phyloP scores from a whole-genome alignment of 805 yeast genomes.

The Candida methanosorbosa region DNA sequence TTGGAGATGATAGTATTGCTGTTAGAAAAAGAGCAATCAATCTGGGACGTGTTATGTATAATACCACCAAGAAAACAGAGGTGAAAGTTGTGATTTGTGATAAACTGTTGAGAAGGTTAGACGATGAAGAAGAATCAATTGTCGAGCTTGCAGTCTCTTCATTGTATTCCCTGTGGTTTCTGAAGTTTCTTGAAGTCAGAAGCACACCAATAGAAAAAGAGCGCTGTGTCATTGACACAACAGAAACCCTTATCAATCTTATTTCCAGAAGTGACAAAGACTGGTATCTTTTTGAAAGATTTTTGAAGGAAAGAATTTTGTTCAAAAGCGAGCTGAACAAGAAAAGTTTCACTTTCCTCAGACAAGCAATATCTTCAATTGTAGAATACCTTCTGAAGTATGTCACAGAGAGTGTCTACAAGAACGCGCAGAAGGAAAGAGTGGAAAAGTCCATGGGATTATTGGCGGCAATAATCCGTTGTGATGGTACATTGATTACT shows the following conservation, averaged over 20 bases:
- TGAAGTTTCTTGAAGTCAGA: not conserved
- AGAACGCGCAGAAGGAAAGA: constrained; percentile 11
- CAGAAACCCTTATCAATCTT: too few species aligned
- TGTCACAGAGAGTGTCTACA: constrained; percentile 26
- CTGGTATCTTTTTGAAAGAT: constrained; percentile 36
- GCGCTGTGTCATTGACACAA: too few species aligned
- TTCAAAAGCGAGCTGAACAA: constrained; percentile 16
- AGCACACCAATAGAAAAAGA: too few species aligned
- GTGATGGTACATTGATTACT: constrained; percentile 42
- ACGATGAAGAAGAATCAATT: constrained; percentile 62
- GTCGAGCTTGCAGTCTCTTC: constrained; percentile 36
- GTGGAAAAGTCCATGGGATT: constrained; percentile 36
- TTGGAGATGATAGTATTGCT: constrained; percentile 50
- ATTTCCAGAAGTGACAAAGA: constrained; percentile 28
- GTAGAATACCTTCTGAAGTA: constrained; percentile 28
- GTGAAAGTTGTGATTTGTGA: constrained; percentile 37
- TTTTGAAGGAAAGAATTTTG: constrained; percentile 36
- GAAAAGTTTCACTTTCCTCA: constrained; percentile 7
- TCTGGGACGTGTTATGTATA: constrained; percentile 40
- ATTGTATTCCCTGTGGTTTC: constrained; percentile 33
- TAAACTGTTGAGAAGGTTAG: constrained; percentile 43
- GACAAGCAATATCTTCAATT: constrained; percentile 17
- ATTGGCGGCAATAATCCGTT: constrained; percentile 46
- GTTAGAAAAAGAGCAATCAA: constrained; percentile 58
- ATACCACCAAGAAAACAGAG: constrained; percentile 18